Evolutionary conservation across 371 early-diverging fungal genomes (phyloP), one percentile per base, ranked within the genome.

Genomic region (Lichtheimia hyalospora): DNA sequence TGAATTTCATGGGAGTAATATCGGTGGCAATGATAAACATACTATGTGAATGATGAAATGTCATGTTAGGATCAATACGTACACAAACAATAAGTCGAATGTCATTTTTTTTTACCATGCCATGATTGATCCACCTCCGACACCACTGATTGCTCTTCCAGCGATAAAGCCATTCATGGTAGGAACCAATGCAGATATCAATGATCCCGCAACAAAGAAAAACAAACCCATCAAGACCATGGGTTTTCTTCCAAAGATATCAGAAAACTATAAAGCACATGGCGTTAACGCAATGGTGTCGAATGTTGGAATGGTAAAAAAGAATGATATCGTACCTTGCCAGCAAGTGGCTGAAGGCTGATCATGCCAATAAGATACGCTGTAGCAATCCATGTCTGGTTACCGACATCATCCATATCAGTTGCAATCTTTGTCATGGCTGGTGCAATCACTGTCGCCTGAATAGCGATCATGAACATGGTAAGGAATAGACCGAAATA

Each of bases 1-100:
- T 81, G 18, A 91, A 83, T 12, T 81, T 66, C n/a, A 89, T 42
- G 13, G 89, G 73, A 0, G 70, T 59, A 16, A 94, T 71, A 52
- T 95, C 96, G 3, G 92, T 82, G 44, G 93, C 85, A 58, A 92
- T 86, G 59, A 94, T 89, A 53, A 89, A 78, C 20, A 82, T 79
- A 67, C 85, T 69, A 12, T 86, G 73, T 66, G 87, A 77, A 21
- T n/a, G n/a, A n/a, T 90, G 67, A 20, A 23, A 89, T 65, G 5
- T 89, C 90, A 60, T 88, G 82, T 34, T 34, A 34, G 8, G 10
- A 5, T 5, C 34, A 34, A 34, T 25, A 25, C 3, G 34, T 1
- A 8, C 10, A 6, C 5, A 34, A 8, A 8, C 34, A 34, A 34
- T 8, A 34, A 1, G 28, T 28, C 7, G 3, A n/a, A n/a, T n/a